Base-by-base conservation (phyloP, 495 filamentous ascomycete genomes). In the Penicillium coffeae region DNA sequence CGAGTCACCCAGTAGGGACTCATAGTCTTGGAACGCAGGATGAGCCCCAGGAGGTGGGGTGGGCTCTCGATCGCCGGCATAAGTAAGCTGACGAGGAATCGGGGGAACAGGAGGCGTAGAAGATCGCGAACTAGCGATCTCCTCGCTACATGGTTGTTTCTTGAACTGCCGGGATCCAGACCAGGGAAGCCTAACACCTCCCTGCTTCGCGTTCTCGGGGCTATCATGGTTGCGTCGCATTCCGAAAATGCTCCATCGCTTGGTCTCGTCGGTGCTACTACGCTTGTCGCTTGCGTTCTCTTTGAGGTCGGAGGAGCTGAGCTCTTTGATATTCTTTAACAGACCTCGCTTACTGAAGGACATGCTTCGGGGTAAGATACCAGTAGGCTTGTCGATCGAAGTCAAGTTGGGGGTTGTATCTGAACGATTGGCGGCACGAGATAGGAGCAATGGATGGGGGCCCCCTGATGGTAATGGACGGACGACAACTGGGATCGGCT, bases 231-330 rank as follows among this genome's bases (percentile, higher is more conserved):
- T 51, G 3, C 55, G 58, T 35, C 58, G 62, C 32, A 65, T 50
- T 15, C 51, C 42, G 18, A 67, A 66, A 15, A 65, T n/a, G 18
- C 47, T 48, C 45, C 56, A 52, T 47, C 57, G 58, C 42, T 58
- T 54, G 2, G 38, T 32, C 1, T 61, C 55, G 1, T 53, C 53
- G 18, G 18, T 35, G 25, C 16, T 49, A 21, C n/a, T 20, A 12
- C 14, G 18, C 14, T 33, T 42, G 1, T 34, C 21, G 1, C 20
- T 14, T 5, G 22, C 13, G 5, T 14, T 43, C 32, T 50, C 30
- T 38, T 51, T 51, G 36, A 21, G 21, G 19, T 45, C 19, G 14
- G 1, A 27, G 30, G 50, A 42, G 0, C 33, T 20, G 0, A 35
- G 20, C 19, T 16, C 45, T 18, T 43, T 45, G 21, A 22, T n/a